phyloP scores from a whole-genome alignment of 176 grass and related monocot genomes.

The Aegilops sharonensis region DNA sequence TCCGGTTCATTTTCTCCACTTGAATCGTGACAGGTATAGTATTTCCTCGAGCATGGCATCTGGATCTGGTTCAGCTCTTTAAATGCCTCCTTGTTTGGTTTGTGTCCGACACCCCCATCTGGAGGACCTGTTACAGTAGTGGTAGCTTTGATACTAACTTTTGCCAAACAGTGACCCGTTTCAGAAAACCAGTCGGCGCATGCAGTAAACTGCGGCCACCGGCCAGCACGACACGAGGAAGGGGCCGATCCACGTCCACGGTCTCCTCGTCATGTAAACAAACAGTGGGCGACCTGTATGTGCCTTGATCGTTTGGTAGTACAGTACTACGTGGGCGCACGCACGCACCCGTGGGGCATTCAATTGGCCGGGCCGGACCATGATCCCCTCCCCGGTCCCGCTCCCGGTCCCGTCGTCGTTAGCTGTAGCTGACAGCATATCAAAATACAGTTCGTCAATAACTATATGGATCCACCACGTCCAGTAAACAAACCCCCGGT shows the following conservation, averaged over 20 bases:
- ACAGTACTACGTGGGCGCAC: too few relatives aligned
- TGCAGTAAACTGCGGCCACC: not conserved
- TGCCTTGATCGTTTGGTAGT: not conserved
- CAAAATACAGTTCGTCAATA: not conserved
- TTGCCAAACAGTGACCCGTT: too few relatives aligned
- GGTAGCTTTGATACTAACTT: too few relatives aligned
- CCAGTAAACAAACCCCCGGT: not conserved
- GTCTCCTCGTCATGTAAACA: not conserved
- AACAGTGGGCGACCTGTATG: not conserved
- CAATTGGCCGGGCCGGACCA: not conserved
- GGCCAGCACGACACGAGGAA: not conserved
- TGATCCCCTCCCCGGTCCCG: not conserved
- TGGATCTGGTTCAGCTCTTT: constrained; percentile 7
- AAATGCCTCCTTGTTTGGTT: too few relatives aligned
- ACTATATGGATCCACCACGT: not conserved
- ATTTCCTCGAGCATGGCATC: too few relatives aligned
- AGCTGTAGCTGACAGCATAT: not conserved
- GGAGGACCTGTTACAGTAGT: too few relatives aligned
- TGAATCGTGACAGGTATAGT: constrained; percentile 22
- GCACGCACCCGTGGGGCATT: not conserved
- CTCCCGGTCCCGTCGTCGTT: not conserved
- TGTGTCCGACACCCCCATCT: too few relatives aligned
- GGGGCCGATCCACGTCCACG: not conserved
- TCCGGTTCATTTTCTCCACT: constrained; percentile 41
- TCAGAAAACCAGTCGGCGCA: too few relatives aligned